Evolutionary conservation across 805 yeast genomes (phyloP).

Genomic region (Sugiyamaella chiloensis): DNA sequence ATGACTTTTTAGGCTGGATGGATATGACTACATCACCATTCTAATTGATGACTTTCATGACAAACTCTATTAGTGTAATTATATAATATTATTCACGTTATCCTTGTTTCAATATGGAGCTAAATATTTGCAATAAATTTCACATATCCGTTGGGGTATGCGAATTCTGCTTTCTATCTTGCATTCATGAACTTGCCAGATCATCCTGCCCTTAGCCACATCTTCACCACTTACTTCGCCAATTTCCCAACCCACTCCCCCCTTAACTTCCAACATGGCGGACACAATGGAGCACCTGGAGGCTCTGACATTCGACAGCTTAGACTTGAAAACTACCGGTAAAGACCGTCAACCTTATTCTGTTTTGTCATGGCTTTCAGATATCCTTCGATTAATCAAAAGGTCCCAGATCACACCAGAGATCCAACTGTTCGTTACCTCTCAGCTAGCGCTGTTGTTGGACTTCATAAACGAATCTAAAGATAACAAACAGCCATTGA

Average conservation of each 20-base stretch:
- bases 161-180: too few species aligned
- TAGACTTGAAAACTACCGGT: conserved; percentile 14
- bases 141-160: too few species aligned
- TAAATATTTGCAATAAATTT: too few species aligned
- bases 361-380: conserved; percentile 19
- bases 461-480: conserved; percentile 19
- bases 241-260: too few species aligned
- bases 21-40: conserved; percentile 39
- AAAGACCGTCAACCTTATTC: conserved; percentile 20
- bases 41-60: too few species aligned
- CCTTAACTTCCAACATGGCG: not conserved
- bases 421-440: conserved; percentile 17
- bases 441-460: conserved; percentile 12
- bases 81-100: too few species aligned
- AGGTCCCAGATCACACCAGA: conserved; percentile 10
- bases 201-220: too few species aligned
- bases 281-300: not conserved
- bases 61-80: too few species aligned
- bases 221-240: too few species aligned
- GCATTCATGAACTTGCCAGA: too few species aligned
- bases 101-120: too few species aligned
- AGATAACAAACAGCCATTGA: conserved; percentile 10
- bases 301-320: conserved; percentile 13
- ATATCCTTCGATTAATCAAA: conserved; percentile 9
- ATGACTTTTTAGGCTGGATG: conserved; percentile 93